These are phyloP conservation scores for Leishmania major DNA, from an alignment of 208 protist species.

Conservation along the genomic window DNA sequence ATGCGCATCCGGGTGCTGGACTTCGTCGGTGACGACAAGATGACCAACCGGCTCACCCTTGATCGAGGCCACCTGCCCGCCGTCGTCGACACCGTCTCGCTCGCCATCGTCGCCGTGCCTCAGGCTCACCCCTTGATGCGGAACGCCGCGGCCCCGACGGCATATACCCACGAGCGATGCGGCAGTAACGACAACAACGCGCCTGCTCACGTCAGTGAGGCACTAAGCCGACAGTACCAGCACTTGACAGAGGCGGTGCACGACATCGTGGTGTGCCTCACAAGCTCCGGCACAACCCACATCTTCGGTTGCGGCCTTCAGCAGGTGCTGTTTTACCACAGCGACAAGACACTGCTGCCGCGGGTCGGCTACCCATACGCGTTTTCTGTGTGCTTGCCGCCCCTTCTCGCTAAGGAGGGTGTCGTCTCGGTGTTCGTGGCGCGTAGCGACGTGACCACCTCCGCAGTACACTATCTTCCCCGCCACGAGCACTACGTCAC, in stretches of 20 bases:
- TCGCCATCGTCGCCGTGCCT: conserved; percentile 35
- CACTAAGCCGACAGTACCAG: conserved; percentile 23
- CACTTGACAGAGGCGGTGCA: conserved; percentile 30
- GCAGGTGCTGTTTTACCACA: conserved; percentile 35
- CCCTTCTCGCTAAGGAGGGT: conserved; percentile 17
- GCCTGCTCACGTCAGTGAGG: conserved; percentile 2
- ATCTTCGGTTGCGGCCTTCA: conserved; percentile 43
- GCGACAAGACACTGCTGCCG: conserved; percentile 36
- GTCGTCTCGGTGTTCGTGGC: conserved; percentile 15
- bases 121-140: neutral
- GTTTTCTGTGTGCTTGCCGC: conserved; percentile 32
- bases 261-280: conserved; percentile 45
- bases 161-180: conserved; percentile 14
- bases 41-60: conserved; percentile 32
- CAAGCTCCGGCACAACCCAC: conserved; percentile 52
- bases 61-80: conserved; percentile 42
- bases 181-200: conserved; percentile 14
- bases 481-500: conserved; percentile 7
- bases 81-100: conserved; percentile 34
- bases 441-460: conserved; percentile 24
- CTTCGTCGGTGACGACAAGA: conserved; percentile 44
- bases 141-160: neutral
- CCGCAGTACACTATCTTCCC: conserved; percentile 27
- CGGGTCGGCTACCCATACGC: conserved; percentile 33
- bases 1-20: conserved; percentile 58